Evolutionary conservation across 208 protist genomes (phyloP).

Genomic region (Sergeia podlipaevii): DNA sequence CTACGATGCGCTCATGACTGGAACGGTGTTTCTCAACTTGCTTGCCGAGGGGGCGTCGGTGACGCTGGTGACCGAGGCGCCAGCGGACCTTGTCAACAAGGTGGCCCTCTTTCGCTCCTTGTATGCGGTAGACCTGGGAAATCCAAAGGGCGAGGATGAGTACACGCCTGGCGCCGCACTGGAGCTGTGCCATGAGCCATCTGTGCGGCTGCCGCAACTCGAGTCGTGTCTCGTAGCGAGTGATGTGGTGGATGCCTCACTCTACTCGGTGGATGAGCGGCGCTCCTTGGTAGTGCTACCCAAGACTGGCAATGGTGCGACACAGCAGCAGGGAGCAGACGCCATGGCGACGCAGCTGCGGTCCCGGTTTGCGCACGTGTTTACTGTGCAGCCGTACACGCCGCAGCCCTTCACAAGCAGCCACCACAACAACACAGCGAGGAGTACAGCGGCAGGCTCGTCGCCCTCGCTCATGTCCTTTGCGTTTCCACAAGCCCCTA

Average conservation of each 20-base stretch:
- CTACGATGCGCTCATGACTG: conserved; percentile 73
- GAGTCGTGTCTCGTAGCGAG: conserved; percentile 31
- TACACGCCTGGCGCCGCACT: conserved; percentile 28
- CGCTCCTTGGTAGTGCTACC: conserved; percentile 51
- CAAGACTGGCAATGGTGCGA: conserved; percentile 1
- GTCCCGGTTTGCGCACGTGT: conserved; percentile 8
- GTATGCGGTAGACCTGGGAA: conserved; percentile 33
- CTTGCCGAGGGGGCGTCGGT: conserved; percentile 39
- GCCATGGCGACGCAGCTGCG: conserved; percentile 5
- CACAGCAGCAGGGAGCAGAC: background rate
- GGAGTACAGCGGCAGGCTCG: too few species aligned
- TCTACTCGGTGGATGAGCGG: conserved; percentile 31
- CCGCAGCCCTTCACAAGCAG: too few species aligned
- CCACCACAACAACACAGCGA: too few species aligned
- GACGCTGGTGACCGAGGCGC: conserved; percentile 9
- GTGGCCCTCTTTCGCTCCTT: conserved; percentile 59
- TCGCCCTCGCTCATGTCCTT: too few species aligned
- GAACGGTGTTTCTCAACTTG: conserved; percentile 60
- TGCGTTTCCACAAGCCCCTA: too few species aligned
- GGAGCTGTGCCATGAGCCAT: conserved; percentile 34
- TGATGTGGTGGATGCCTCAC: conserved; percentile 17
- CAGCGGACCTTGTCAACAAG: conserved; percentile 30
- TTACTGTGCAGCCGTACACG: conserved; percentile 8
- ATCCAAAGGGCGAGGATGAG: conserved; percentile 24
- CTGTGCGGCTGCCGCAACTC: conserved; percentile 29